These are phyloP conservation scores for Neofusicoccum sp. DNA, from an alignment of 2,329 filamentous ascomycete species.

Conservation along the genomic window DNA sequence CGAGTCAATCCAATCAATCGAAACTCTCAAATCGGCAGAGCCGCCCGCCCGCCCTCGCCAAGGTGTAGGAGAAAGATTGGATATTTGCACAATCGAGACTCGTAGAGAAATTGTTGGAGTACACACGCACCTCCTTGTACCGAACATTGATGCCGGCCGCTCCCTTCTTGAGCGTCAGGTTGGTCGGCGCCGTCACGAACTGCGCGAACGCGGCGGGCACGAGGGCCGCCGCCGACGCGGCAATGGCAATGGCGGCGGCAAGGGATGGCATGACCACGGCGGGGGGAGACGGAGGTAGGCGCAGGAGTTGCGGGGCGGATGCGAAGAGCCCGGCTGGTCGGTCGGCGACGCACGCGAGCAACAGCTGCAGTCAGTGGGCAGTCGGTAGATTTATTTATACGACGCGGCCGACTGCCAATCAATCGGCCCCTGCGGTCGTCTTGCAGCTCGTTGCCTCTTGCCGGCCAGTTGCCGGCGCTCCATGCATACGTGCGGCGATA, in stretches of 20 bases:
- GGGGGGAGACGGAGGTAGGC: not conserved
- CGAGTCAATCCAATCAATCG: too few species aligned
- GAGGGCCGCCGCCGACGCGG: not conserved
- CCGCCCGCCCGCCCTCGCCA: too few species aligned
- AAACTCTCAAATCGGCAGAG: too few species aligned
- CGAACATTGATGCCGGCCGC: slow-evolving; percentile 53
- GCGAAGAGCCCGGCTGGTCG: too few species aligned
- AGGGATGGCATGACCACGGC: not conserved
- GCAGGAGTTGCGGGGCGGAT: not conserved
- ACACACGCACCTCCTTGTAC: slow-evolving; percentile 54
- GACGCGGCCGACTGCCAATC: not conserved
- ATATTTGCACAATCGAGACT: too few species aligned
- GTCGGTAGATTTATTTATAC: not conserved
- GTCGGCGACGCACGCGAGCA: too few species aligned
- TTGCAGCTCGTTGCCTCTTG: too few species aligned
- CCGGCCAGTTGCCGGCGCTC: too few species aligned
- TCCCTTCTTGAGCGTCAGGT: slow-evolving; percentile 45
- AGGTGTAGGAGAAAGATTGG: too few species aligned
- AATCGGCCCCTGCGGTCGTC: too few species aligned
- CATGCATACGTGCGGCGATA: slow-evolving; percentile 46
- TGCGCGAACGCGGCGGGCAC: slow-evolving; percentile 31
- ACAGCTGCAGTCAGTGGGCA: too few species aligned
- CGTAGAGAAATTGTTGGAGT: too few species aligned
- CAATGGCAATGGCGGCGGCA: not conserved
- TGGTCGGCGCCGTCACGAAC: slow-evolving; percentile 46